Percentiles rank a stretch among this genome's conserved stretches.
phyloP scores from a whole-genome alignment of 2,329 filamentous ascomycete genomes.

The Sclerotinia minor region DNA sequence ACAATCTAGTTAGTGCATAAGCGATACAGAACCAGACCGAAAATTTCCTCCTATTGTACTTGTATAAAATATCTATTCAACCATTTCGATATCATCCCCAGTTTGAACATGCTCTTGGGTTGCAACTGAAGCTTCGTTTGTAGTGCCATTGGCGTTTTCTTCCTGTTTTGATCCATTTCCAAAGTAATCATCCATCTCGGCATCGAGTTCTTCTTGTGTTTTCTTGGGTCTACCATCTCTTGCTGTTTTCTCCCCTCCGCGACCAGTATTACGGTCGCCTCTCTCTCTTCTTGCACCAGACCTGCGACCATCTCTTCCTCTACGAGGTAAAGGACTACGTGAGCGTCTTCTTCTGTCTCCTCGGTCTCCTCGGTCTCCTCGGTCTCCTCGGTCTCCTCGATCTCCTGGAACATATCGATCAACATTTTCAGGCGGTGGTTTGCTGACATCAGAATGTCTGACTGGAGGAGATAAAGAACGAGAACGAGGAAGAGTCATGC shows the following conservation, averaged over 20 bases:
- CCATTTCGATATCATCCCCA: conserved; percentile 69
- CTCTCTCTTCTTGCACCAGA: conserved; percentile 47
- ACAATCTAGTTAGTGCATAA: not conserved
- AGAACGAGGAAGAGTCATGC: conserved; percentile 59
- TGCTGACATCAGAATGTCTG: conserved; percentile 42
- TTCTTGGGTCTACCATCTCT: conserved; percentile 65
- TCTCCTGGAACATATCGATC: conserved; percentile 43
- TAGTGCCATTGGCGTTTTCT: conserved; percentile 37
- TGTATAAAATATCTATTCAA: conserved; percentile 41
- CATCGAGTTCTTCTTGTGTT: conserved; percentile 88
- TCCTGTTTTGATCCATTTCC: conserved; percentile 46
- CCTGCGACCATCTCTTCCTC: conserved; percentile 52
- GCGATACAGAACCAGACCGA: not conserved
- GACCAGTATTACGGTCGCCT: conserved; percentile 45
- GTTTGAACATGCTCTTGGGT: conserved; percentile 40
- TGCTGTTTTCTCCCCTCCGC: conserved; percentile 46
- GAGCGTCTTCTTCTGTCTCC: conserved; percentile 46
- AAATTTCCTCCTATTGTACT: not conserved
- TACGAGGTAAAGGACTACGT: conserved; percentile 59
- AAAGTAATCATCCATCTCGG: conserved; percentile 97
- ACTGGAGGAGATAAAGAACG: conserved; percentile 58
- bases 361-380: too few relatives aligned
- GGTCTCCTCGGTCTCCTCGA: conserved; percentile 28
- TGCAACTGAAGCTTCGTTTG: conserved; percentile 35
- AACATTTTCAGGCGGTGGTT: conserved; percentile 40